Evolutionary conservation across 2,329 filamentous ascomycete genomes (phyloP).

Genomic region (Aspergillus puulaauensis): DNA sequence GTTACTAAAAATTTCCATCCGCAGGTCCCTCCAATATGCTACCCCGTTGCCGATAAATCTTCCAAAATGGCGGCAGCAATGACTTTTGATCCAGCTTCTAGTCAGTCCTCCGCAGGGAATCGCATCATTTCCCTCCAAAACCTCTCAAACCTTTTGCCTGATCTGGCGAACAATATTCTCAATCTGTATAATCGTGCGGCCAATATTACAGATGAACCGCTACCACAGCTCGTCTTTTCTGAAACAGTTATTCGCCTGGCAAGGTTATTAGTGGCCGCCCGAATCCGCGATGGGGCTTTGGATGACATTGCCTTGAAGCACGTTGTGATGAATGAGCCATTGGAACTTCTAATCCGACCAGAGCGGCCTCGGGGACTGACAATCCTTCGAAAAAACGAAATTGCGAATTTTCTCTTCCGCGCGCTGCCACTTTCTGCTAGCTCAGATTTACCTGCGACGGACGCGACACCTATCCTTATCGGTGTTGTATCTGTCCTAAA

Average conservation of each 20-base stretch:
- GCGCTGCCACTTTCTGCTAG: conserved; percentile 65
- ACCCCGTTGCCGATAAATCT: conserved; percentile 51
- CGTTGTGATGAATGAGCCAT: conserved; percentile 56
- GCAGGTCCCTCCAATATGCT: conserved; percentile 56
- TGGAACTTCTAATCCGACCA: conserved; percentile 33
- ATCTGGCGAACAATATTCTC: conserved; percentile 57
- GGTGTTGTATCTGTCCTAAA: conserved; percentile 87
- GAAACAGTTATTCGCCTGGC: conserved; percentile 58
- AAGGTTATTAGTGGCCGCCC: conserved; percentile 53
- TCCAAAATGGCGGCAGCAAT: conserved; percentile 44
- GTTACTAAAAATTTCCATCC: conserved; percentile 12
- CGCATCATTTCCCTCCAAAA: conserved; percentile 48
- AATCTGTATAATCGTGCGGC: conserved; percentile 55
- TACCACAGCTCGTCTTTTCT: conserved; percentile 55
- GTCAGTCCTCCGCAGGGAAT: conserved; percentile 48
- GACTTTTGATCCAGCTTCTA: conserved; percentile 37
- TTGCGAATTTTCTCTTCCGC: conserved; percentile 64
- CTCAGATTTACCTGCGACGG: conserved; percentile 67
- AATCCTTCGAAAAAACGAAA: conserved; percentile 60
- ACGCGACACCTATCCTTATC: conserved; percentile 75
- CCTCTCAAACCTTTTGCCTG: conserved; percentile 54
- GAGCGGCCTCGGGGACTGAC: conserved; percentile 36
- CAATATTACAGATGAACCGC: conserved; percentile 52
- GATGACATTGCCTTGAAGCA: conserved; percentile 56
- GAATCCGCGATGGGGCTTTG: conserved; percentile 51